A percentile compares a stretch with the other conserved stretches of the same genome.
Conservation (phyloP, 1,284 basidiomycete species). For the Xerocomus minutiporus region DNA sequence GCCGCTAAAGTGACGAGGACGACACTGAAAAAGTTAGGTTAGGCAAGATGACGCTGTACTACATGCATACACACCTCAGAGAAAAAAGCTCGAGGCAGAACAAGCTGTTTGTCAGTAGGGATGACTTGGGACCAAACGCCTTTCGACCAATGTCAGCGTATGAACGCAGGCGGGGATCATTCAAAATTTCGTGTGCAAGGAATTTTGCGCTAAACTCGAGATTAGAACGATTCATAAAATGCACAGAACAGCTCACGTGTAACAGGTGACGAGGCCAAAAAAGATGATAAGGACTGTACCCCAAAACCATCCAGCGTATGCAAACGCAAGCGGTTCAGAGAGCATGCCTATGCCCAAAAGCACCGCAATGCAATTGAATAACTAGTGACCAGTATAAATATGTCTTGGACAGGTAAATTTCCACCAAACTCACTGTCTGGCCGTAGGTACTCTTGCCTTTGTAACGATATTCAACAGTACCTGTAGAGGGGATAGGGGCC, state of each 20-base stretch:
- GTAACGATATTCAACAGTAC: slow-evolving; percentile 31
- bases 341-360: slow-evolving; percentile 87
- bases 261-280: slow-evolving; percentile 80
- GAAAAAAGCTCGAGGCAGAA: slow-evolving; percentile 87
- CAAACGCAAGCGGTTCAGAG: slow-evolving; percentile 84
- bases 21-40: slow-evolving; percentile 46
- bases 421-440: slow-evolving; percentile 64
- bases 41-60: not conserved
- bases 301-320: slow-evolving; percentile 81
- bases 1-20: slow-evolving; percentile 83
- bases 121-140: slow-evolving; percentile 76
- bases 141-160: slow-evolving; percentile 88
- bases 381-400: slow-evolving; percentile 37
- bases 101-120: slow-evolving; percentile 62
- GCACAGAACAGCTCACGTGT: slow-evolving; percentile 59
- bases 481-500: slow-evolving; percentile 3
- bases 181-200: slow-evolving; percentile 69
- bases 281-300: slow-evolving; percentile 72
- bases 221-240: slow-evolving; percentile 3
- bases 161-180: slow-evolving; percentile 68
- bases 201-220: slow-evolving; percentile 67
- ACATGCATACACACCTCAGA: slow-evolving; percentile 51
- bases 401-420: not conserved
- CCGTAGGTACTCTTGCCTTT: slow-evolving; percentile 72
- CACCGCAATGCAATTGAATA: slow-evolving; percentile 90